These are phyloP conservation scores for Epichloe typhina DNA, from an alignment of 2,329 filamentous ascomycete genomes.

Conservation along the genomic window DNA sequence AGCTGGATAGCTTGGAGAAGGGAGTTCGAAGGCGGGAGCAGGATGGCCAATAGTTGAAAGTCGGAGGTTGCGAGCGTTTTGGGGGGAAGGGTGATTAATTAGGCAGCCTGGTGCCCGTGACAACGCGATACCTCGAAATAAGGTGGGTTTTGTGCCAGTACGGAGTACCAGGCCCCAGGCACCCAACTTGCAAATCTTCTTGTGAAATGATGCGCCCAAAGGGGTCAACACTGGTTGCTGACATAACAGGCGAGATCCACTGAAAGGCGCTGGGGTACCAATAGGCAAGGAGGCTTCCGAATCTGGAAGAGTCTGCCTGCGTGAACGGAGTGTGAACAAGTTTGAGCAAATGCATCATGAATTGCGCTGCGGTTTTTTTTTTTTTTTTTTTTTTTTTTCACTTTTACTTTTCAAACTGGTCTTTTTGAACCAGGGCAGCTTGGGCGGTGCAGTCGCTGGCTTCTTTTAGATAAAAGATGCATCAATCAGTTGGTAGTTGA, in stretches of 20 bases:
- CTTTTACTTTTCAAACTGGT: no score
- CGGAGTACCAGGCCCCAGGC: not conserved
- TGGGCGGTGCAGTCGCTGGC: no score
- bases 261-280: not conserved
- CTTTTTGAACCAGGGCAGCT: no score
- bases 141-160: not conserved
- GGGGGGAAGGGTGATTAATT: not conserved
- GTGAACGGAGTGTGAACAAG: no score
- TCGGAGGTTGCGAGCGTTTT: not conserved
- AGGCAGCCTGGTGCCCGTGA: conserved; percentile 2
- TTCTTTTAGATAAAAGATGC: no score
- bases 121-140: not conserved
- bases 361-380: no score
- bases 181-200: not conserved
- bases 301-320: not conserved
- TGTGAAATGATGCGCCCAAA: conserved; percentile 1
- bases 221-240: not conserved
- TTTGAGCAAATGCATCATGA: no score
- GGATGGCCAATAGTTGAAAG: not conserved
- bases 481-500: no score
- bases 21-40: not conserved
- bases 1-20: not conserved
- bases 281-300: not conserved
- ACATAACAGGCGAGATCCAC: not conserved
- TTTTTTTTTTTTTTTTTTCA: no score